Evolutionary conservation across 805 yeast genomes (phyloP).

Genomic region (Kodamaea kaohsiungensis): DNA sequence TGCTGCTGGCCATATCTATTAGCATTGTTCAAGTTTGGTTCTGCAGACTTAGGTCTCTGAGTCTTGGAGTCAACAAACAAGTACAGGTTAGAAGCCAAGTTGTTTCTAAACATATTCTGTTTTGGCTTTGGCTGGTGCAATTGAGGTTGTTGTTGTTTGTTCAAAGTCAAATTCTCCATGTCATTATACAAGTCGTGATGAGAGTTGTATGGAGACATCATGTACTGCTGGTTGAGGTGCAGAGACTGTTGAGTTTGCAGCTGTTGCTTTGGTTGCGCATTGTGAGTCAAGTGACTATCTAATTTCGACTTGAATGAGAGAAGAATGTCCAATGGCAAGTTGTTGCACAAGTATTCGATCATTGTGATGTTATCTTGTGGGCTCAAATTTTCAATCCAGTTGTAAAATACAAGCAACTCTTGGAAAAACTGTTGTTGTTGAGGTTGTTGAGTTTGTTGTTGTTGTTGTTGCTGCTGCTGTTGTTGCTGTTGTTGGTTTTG

Average conservation of each 20-base stretch:
- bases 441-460: conserved; percentile 10
- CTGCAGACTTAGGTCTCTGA: conserved; percentile 48
- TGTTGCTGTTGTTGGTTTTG: conserved; percentile 6
- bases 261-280: conserved; percentile 7
- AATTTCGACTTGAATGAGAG: conserved; percentile 49
- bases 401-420: conserved; percentile 51
- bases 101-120: conserved; percentile 28
- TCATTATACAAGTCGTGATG: conserved; percentile 16
- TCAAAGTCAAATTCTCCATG: conserved; percentile 18
- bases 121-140: conserved; percentile 45
- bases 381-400: conserved; percentile 51
- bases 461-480: conserved; percentile 20
- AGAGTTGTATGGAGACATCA: conserved; percentile 9
- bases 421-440: conserved; percentile 41
- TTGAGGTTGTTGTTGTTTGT: conserved; percentile 6
- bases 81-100: conserved; percentile 13
- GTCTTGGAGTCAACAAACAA: conserved; percentile 20
- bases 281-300: conserved; percentile 35
- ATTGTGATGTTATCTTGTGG: conserved; percentile 54
- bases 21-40: conserved; percentile 27
- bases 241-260: conserved; percentile 9
- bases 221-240: conserved; percentile 5
- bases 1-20: conserved; percentile 20
- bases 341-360: conserved; percentile 53
- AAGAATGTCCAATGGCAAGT: conserved; percentile 53